A percentile compares a stretch with the other conserved stretches of the same genome.
phyloP scores from a whole-genome alignment of 2,329 filamentous ascomycete genomes.

The Alternaria conjuncta region DNA sequence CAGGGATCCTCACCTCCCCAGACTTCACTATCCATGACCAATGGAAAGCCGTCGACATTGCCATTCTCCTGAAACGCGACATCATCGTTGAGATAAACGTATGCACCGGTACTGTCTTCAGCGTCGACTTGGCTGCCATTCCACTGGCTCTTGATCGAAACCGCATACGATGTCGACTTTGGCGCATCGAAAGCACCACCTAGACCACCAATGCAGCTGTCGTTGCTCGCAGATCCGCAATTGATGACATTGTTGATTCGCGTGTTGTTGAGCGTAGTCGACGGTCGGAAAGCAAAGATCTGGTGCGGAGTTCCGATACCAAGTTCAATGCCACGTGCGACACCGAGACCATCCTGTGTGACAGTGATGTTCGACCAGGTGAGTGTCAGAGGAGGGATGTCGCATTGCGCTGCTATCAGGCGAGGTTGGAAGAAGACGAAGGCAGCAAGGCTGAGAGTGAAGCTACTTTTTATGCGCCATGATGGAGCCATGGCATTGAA shows the following conservation, averaged over 20 bases:
- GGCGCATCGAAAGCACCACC: slow-evolving; percentile 10
- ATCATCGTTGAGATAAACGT: slow-evolving; percentile 14
- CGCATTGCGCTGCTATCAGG: slow-evolving; percentile 4
- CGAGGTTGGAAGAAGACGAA: not conserved
- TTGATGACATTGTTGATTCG: slow-evolving; percentile 13
- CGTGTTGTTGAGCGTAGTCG: slow-evolving; percentile 17
- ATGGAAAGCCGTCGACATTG: slow-evolving; percentile 11
- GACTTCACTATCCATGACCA: slow-evolving; percentile 10
- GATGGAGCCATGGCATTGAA: not conserved
- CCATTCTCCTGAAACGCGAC: slow-evolving; percentile 12
- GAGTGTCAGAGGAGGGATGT: slow-evolving; percentile 11
- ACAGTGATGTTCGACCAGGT: slow-evolving; percentile 15
- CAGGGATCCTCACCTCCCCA: not conserved
- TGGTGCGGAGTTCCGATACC: slow-evolving; percentile 15
- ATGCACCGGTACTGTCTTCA: slow-evolving; percentile 6
- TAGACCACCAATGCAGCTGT: slow-evolving; percentile 10
- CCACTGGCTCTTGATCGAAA: slow-evolving; percentile 15
- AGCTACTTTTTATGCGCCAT: not conserved
- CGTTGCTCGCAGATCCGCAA: slow-evolving; percentile 9
- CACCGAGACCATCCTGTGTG: slow-evolving; percentile 15
- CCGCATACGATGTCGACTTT: slow-evolving; percentile 6
- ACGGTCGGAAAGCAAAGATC: slow-evolving; percentile 15
- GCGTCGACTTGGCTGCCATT: slow-evolving; percentile 10
- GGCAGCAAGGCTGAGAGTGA: not conserved
- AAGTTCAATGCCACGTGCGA: slow-evolving; percentile 16